These are phyloP conservation scores for Heliamphora pulchella DNA, from an alignment of 179 eudicot genomes.

Conservation along the genomic window DNA sequence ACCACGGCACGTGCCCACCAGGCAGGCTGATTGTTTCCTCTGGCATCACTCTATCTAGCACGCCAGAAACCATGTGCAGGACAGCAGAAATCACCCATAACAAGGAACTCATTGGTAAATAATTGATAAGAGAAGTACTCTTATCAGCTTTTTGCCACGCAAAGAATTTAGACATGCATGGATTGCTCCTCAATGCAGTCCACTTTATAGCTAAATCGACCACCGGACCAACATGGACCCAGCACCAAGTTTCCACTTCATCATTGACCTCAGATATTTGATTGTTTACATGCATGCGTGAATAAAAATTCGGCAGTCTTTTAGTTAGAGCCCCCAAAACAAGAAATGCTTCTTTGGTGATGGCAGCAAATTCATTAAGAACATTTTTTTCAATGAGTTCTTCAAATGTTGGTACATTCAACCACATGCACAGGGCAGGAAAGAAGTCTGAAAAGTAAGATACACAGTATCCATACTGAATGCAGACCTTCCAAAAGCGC, in stretches of 20 bases:
- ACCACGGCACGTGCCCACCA: slow-evolving; percentile 34
- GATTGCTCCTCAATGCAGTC: slow-evolving; percentile 38
- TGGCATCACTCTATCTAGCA: slow-evolving; percentile 59
- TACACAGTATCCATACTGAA: slow-evolving; percentile 55
- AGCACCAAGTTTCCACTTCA: slow-evolving; percentile 49
- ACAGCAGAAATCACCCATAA: slow-evolving; percentile 70
- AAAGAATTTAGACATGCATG: slow-evolving; percentile 30
- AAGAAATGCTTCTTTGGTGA: slow-evolving; percentile 57
- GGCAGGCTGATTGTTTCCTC: slow-evolving; percentile 26
- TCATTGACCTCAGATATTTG: slow-evolving; percentile 23
- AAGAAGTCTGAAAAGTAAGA: slow-evolving; percentile 60
- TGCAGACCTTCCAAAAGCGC: slow-evolving; percentile 84
- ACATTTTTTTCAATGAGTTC: slow-evolving; percentile 41
- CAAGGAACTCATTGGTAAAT: slow-evolving; percentile 31
- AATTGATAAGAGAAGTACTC: slow-evolving; percentile 14
- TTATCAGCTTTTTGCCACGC: slow-evolving; percentile 24
- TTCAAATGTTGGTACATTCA: slow-evolving; percentile 58
- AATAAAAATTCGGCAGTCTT: slow-evolving; percentile 57
- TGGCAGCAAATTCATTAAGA: slow-evolving; percentile 57
- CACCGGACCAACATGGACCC: slow-evolving; percentile 67
- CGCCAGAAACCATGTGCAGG: slow-evolving; percentile 51
- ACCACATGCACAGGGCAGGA: slow-evolving; percentile 71
- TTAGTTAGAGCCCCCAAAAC: slow-evolving; percentile 52
- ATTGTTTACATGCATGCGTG: slow-evolving; percentile 19
- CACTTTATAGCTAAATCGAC: slow-evolving; percentile 69